Evolutionary conservation across 306 rosid species (phyloP), one percentile per base, ranked within the genome.

Genomic region (Lotus japonicus): DNA sequence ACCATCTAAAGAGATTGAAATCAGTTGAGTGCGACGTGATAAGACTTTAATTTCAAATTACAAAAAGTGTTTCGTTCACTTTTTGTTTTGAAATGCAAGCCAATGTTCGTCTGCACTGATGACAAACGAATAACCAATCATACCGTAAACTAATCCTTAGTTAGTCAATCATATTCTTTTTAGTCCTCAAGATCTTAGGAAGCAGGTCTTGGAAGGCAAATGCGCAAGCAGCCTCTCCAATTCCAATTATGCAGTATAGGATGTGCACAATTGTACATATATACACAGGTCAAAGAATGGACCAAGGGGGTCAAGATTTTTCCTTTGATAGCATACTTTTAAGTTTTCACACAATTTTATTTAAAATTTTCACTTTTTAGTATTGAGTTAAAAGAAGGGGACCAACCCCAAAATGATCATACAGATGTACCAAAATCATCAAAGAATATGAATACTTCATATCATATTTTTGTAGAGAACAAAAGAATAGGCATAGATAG

Each of bases 211-310:
- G 66, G 84, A 60, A 74, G 41, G 66, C 33, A 70, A 66, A 70
- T 12, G 82, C 67, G 69, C 73, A 59, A 63, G 81, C 83, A n/a
- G 72, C 71, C 60, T 73, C 51, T 36, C 9, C 46, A 2, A 26
- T 26, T 4, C 31, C 0, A 1, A 4, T 21, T 38, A 52, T 76
- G 70, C 23, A 14, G 3, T 5, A 13, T 45, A 39, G 54, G 41
- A 71, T 7, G n/a, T n/a, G n/a, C n/a, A 46, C 64, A 42, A 1
- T 48, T 68, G 70, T 67, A 59, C 56, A 64, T 66, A 64, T 45
- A 65, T 58, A 65, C 49, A 56, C 13, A 26, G 43, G 35, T 3
- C 42, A 17, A 7, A 49, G 59, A 12, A 26, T 71, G 13, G 42
- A 14, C 53, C 77, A 63, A 62, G 18, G 72, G 19, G 11, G 5